phyloP scores from a whole-genome alignment of 2,329 filamentous ascomycete species.

The Phoma herbarum region DNA sequence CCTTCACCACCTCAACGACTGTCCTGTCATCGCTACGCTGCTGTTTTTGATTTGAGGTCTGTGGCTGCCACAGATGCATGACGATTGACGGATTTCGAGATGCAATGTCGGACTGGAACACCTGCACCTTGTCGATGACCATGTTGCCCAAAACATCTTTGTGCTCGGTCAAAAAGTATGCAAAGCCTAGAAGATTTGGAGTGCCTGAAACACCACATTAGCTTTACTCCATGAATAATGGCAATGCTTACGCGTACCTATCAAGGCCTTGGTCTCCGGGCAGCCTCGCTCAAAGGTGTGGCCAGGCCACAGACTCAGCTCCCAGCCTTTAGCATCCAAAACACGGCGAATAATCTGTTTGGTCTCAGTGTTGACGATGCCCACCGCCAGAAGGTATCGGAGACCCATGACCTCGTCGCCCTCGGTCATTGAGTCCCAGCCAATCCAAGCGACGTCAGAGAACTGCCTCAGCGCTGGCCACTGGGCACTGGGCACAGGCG shows the following conservation, averaged over 20 bases:
- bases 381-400: conserved; percentile 28
- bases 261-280: conserved; percentile 25
- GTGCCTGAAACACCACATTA: conserved; percentile 21
- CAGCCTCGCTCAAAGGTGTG: conserved; percentile 24
- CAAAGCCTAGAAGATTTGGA: conserved; percentile 31
- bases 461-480: conserved; percentile 28
- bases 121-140: conserved; percentile 28
- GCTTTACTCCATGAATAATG: background rate
- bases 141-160: conserved; percentile 30
- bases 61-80: conserved; percentile 24
- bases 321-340: conserved; percentile 16
- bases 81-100: conserved; percentile 26
- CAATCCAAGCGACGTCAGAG: conserved; percentile 31
- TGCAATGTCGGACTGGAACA: conserved; percentile 23
- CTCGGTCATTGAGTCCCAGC: conserved; percentile 19
- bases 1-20: background rate
- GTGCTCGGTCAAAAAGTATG: conserved; percentile 32
- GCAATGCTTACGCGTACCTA: conserved; percentile 21
- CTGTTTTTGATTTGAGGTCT: background rate
- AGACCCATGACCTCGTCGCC: conserved; percentile 17
- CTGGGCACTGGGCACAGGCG: conserved; percentile 18
- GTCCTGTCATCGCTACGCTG: background rate
- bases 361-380: conserved; percentile 28
- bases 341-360: conserved; percentile 22
- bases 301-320: conserved; percentile 27